Base-by-base conservation (phyloP, 345 rosid genomes). In the Passiflora organensis region DNA sequence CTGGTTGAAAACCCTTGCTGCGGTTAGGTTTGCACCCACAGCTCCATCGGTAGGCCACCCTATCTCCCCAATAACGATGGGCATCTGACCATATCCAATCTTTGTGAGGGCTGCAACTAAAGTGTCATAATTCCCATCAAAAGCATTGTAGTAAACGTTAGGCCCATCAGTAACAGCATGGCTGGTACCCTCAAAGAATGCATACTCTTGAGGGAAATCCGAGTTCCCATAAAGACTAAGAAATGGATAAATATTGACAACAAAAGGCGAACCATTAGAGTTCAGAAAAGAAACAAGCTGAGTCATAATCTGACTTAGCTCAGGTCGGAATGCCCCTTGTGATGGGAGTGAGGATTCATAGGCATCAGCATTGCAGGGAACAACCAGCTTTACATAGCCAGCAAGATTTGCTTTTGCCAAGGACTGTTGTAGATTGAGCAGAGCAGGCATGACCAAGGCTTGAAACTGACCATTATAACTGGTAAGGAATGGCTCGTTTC, bases 31-130 rank as follows among this genome's bases (percentile, higher is more conserved):
- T 38, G 99, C 99, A 20, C 86, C 79, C 4, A 75, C 5, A 10
- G 89, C 83, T 56, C 96, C 99, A 65, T 93, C 96, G 0, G 89
- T 77, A 37, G 99, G 99, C 99, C 96, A 93, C 38, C 99, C 95
- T 19, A 89, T 79, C 84, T 93, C 96, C 51, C 99, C 99, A 51
- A 93, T 73, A 42, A 89, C 88, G 36, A 93, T 80, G 44, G 95
- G 94, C 89, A 84, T 86, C 64, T 89, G 95, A 57, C 82, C 82
- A 55, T 81, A 93, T 16, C 96, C 99, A 44, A 93, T 62, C 71
- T 77, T 93, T 50, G 69, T 71, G 43, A 93, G 94, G 13, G 99
- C 91, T 43, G 96, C 78, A 55, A 89, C 87, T 67, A 89, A 84
- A 36, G 99, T 89, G 76, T 89, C 99, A 36, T 62, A 81, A 62